Conservation (phyloP, 352 stramenopile genomes). For the Phytophthora ramorum region DNA sequence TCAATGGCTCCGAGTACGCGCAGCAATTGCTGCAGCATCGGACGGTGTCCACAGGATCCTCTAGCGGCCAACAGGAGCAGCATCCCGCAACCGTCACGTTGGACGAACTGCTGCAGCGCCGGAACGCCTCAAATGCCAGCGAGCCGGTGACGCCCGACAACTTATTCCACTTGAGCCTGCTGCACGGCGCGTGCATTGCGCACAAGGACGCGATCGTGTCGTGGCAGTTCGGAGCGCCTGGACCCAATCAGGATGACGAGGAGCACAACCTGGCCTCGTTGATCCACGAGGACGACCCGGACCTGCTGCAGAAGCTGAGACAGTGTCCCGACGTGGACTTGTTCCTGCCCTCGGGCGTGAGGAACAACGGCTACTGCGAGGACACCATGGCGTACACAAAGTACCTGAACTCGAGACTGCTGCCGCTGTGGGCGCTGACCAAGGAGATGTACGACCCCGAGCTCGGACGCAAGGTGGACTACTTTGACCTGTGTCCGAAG, state of each 20-base stretch:
- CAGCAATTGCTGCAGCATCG: constrained; percentile 27
- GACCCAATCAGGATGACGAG: constrained; percentile 22
- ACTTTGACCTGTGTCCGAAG: constrained; percentile 57
- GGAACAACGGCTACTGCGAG: constrained; percentile 62
- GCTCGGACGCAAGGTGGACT: constrained; percentile 34
- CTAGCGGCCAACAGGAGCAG: neutral
- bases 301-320: constrained; percentile 51
- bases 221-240: constrained; percentile 44
- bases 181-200: constrained; percentile 57
- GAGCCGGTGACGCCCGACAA: constrained; percentile 41
- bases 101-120: constrained; percentile 20
- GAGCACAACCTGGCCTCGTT: constrained; percentile 33
- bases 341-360: constrained; percentile 51
- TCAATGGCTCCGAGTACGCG: neutral
- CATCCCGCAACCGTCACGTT: constrained; percentile 19
- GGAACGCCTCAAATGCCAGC: constrained; percentile 16
- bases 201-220: constrained; percentile 58
- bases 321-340: constrained; percentile 74
- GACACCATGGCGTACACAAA: constrained; percentile 65
- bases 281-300: constrained; percentile 40
- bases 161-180: constrained; percentile 53
- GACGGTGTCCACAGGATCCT: neutral
- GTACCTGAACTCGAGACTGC: constrained; percentile 43
- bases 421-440: constrained; percentile 55
- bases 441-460: constrained; percentile 40